Conservation (phyloP, 108 stramenopile species). For the Cylindrotheca closterium region DNA sequence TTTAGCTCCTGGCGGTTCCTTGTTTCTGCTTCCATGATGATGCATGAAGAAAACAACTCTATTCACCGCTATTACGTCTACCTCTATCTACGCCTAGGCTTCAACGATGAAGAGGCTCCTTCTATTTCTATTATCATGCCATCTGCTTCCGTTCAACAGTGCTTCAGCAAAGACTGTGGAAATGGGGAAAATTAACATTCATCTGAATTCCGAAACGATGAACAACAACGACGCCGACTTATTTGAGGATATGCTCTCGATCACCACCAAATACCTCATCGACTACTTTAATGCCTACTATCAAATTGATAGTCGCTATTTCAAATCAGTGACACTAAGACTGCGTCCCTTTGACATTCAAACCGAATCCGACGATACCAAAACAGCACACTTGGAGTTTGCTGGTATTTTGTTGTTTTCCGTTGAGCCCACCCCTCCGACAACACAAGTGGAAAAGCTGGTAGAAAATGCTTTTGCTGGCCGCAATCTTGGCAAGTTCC, state of each 20-base stretch:
- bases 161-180: not conserved
- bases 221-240: conserved; percentile 1
- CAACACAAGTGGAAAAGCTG: conserved; percentile 10
- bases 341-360: conserved; percentile 26
- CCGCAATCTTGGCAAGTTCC: conserved; percentile 18
- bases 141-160: not conserved
- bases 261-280: conserved; percentile 17
- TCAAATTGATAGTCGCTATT: conserved; percentile 9
- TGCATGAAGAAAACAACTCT: too few species aligned
- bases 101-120: too few species aligned
- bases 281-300: conserved; percentile 36
- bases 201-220: not conserved
- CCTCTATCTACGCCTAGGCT: too few species aligned
- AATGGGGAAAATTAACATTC: conserved; percentile 8
- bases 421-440: conserved; percentile 15
- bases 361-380: conserved; percentile 21
- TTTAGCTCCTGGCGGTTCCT: too few species aligned
- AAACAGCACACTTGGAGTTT: conserved; percentile 27
- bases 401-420: conserved; percentile 20
- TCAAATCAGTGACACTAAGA: conserved; percentile 5
- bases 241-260: not conserved
- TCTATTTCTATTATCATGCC: too few species aligned
- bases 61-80: too few species aligned
- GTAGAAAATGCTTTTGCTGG: conserved; percentile 35
- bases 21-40: too few species aligned